phyloP scores from a whole-genome alignment of 2,329 filamentous ascomycete species.

The Clonostachys solani region DNA sequence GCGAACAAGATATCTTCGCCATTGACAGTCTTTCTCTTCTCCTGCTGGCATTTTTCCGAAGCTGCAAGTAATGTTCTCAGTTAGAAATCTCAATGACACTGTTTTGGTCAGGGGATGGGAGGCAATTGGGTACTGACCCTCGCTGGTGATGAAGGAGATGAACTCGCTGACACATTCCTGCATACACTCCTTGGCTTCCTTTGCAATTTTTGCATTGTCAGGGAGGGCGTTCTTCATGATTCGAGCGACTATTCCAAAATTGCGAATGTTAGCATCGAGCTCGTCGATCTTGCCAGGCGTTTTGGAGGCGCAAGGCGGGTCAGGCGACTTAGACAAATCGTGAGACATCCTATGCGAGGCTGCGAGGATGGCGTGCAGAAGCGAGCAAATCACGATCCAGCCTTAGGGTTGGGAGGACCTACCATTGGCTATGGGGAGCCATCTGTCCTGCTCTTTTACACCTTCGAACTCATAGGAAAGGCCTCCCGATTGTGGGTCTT shows the following conservation, averaged over 20 bases:
- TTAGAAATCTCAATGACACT: too few relatives aligned
- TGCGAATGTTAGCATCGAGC: conserved; percentile 89
- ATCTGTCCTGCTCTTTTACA: conserved; percentile 98
- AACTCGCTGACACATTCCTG: conserved; percentile 99
- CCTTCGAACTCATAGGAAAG: conserved; percentile 82
- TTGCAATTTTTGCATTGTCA: conserved; percentile 98
- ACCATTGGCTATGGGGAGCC: conserved; percentile 99
- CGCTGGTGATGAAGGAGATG: conserved; percentile 98
- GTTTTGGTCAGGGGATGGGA: not conserved
- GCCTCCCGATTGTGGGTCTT: conserved; percentile 72
- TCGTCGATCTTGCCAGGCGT: conserved; percentile 45
- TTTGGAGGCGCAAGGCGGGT: conserved; percentile 40
- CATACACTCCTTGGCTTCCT: conserved; percentile 99
- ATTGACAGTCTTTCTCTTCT: conserved; percentile 99
- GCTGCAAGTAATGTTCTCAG: conserved; percentile 46
- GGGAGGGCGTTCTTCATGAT: conserved; percentile 99
- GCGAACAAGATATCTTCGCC: conserved; percentile 98
- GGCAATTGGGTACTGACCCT: conserved; percentile 60
- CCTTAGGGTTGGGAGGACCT: conserved; percentile 43
- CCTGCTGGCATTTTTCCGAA: conserved; percentile 98
- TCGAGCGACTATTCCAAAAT: conserved; percentile 91
- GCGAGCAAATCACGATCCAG: conserved; percentile 40
- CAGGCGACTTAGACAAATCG: conserved; percentile 49
- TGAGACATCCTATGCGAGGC: conserved; percentile 48
- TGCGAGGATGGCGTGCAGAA: conserved; percentile 8